phyloP scores from a whole-genome alignment of 768 basidiomycete species.

The Austroboletus festivus region DNA sequence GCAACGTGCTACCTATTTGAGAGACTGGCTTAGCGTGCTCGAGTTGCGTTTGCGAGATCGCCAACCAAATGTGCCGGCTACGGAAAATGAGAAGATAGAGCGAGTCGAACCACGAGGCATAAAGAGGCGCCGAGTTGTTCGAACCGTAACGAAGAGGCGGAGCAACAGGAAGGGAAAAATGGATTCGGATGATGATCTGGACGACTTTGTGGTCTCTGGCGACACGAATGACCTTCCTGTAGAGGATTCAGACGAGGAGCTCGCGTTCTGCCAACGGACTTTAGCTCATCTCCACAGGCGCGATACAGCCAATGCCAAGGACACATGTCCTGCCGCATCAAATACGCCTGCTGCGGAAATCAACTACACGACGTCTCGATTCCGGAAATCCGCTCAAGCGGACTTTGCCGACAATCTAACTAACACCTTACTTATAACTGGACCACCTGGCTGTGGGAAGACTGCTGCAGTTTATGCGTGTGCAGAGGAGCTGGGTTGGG shows the following conservation, averaged over 20 bases:
- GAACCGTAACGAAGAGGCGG: slow-evolving; percentile 45
- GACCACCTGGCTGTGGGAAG: slow-evolving; percentile 86
- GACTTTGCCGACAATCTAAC: slow-evolving; percentile 52
- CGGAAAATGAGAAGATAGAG: slow-evolving; percentile 19
- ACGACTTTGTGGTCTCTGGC: slow-evolving; percentile 54
- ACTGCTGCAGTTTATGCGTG: slow-evolving; percentile 92
- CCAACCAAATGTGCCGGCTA: slow-evolving; percentile 6
- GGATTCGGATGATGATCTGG: slow-evolving; percentile 52
- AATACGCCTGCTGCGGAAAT: slow-evolving; percentile 1
- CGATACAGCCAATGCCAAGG: slow-evolving; percentile 1
- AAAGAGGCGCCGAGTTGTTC: slow-evolving; percentile 61
- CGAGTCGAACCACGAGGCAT: slow-evolving; percentile 32
- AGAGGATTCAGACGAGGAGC: slow-evolving; percentile 39
- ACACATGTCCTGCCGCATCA: not conserved
- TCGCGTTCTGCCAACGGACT: slow-evolving; percentile 27
- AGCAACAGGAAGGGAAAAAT: slow-evolving; percentile 53
- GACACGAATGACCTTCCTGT: slow-evolving; percentile 35
- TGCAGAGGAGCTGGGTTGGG: slow-evolving; percentile 91
- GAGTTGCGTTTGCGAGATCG: slow-evolving; percentile 45
- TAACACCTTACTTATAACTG: slow-evolving; percentile 83
- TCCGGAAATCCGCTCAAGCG: slow-evolving; percentile 10
- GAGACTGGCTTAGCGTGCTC: slow-evolving; percentile 76
- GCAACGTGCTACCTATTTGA: slow-evolving; percentile 61
- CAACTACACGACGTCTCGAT: slow-evolving; percentile 6
- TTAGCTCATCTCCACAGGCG: slow-evolving; percentile 15